Evolutionary conservation across 2,329 filamentous ascomycete species (phyloP).

Genomic region (Botrytis aclada): DNA sequence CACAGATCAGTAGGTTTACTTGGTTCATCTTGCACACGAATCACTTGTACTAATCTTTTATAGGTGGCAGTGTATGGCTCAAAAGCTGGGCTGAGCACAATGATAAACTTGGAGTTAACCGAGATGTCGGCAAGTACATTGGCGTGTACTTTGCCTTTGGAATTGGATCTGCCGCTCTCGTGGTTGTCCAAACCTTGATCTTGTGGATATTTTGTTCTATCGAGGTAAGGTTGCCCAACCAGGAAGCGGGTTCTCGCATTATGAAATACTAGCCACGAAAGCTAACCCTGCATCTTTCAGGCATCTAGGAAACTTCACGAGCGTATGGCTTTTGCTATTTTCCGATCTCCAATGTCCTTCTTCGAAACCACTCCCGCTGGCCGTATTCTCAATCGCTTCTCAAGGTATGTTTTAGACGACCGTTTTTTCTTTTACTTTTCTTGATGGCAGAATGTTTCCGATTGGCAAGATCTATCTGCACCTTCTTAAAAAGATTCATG

Average conservation of each 20-base stretch:
- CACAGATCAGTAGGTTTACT: conserved; percentile 63
- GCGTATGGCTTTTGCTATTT: conserved; percentile 94
- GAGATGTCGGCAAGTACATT: conserved; percentile 81
- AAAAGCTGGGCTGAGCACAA: conserved; percentile 90
- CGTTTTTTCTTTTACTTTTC: background rate
- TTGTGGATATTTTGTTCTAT: conserved; percentile 99
- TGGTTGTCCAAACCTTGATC: conserved; percentile 88
- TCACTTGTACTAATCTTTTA: conserved; percentile 21
- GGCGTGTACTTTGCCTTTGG: conserved; percentile 95
- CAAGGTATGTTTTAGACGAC: conserved; percentile 57
- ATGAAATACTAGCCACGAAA: conserved; percentile 24
- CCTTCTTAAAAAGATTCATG: background rate
- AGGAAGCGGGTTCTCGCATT: conserved; percentile 22
- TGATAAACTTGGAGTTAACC: conserved; percentile 63
- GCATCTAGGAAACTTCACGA: conserved; percentile 96
- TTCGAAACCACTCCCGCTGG: conserved; percentile 80
- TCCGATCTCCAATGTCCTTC: conserved; percentile 97
- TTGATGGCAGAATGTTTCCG: background rate
- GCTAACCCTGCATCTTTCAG: conserved; percentile 42
- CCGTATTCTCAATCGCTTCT: conserved; percentile 95
- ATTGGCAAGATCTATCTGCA: background rate
- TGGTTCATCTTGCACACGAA: background rate
- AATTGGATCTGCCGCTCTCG: conserved; percentile 77
- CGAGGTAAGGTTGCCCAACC: conserved; percentile 58
- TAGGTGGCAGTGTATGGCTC: conserved; percentile 83